Conservation (phyloP, 257 asterid genomes). For the Nicotiana otophora region DNA sequence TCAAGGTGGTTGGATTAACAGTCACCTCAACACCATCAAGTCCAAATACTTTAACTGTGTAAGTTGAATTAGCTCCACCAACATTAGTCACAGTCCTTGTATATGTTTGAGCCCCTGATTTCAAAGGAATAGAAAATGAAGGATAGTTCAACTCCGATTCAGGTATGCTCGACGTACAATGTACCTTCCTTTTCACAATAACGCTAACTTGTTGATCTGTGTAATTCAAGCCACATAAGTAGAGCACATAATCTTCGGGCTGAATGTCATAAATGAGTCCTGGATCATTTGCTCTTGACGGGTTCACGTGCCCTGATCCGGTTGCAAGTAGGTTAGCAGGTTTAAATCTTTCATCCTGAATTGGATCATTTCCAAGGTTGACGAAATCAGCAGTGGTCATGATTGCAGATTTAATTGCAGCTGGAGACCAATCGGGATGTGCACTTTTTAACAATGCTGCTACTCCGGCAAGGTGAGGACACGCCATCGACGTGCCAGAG, state of each 20-base stretch:
- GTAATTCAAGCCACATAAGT: constrained; percentile 12
- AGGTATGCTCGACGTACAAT: background rate
- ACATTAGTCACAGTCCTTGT: constrained; percentile 16
- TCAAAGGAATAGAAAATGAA: constrained; percentile 9
- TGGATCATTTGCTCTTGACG: constrained; percentile 8
- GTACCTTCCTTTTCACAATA: background rate
- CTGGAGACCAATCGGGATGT: constrained; percentile 13
- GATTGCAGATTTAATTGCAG: constrained; percentile 9
- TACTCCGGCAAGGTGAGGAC: constrained; percentile 12
- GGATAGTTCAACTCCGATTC: constrained; percentile 14
- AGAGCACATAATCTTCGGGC: constrained; percentile 8
- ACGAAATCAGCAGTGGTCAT: constrained; percentile 7
- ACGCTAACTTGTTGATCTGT: background rate
- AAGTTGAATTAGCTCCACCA: constrained; percentile 10
- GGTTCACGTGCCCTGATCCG: constrained; percentile 19
- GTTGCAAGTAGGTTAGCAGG: background rate
- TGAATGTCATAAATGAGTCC: constrained; percentile 18
- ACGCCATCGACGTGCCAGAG: constrained; percentile 13
- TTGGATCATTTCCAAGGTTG: background rate
- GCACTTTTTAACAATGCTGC: constrained; percentile 8
- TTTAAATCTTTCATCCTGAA: background rate
- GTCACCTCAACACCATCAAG: background rate
- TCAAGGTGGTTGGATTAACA: constrained; percentile 5
- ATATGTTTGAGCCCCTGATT: background rate
- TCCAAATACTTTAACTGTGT: background rate